Percentiles rank a stretch among this genome's conserved stretches.
Conservation (phyloP, 2,329 filamentous ascomycete species). For the Aureobasidium sp. region DNA sequence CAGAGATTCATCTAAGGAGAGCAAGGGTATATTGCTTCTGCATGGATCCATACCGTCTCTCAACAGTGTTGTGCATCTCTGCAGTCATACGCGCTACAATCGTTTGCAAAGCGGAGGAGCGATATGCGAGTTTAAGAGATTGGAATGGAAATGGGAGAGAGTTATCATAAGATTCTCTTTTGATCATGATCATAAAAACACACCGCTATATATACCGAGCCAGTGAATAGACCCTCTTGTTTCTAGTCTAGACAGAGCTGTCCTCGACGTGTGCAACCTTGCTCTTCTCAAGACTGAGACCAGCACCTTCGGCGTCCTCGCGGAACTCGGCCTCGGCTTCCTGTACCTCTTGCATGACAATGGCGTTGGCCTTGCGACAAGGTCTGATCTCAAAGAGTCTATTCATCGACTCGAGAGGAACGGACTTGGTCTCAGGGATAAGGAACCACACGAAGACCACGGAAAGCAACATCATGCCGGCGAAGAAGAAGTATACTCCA, state of each 20-base stretch:
- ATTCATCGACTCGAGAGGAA: slow-evolving; percentile 41
- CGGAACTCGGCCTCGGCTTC: slow-evolving; percentile 5
- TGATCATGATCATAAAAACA: not conserved
- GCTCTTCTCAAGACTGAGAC: slow-evolving; percentile 1
- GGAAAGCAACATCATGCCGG: slow-evolving; percentile 36
- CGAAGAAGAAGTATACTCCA: slow-evolving; percentile 38
- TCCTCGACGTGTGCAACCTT: not conserved
- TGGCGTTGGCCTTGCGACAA: slow-evolving; percentile 30
- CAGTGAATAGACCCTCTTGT: not conserved
- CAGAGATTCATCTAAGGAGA: too few relatives aligned
- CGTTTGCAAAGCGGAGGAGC: too few relatives aligned
- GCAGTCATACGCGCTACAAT: too few relatives aligned
- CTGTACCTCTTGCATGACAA: slow-evolving; percentile 27
- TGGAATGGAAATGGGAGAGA: too few relatives aligned
- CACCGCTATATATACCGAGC: not conserved
- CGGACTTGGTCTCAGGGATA: slow-evolving; percentile 34
- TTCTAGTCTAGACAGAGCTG: not conserved
- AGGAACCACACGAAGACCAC: slow-evolving; percentile 39
- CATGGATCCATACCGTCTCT: too few relatives aligned
- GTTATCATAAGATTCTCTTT: not conserved
- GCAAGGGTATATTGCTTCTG: too few relatives aligned
- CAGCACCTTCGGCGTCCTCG: slow-evolving; percentile 6
- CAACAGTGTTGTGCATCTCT: too few relatives aligned
- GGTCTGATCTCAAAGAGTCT: slow-evolving; percentile 38
- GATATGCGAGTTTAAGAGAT: too few relatives aligned